Evolutionary conservation across 164 flowering plant species (phyloP), one percentile per base, ranked within the genome.

Genomic region (Stephania cephalantha): DNA sequence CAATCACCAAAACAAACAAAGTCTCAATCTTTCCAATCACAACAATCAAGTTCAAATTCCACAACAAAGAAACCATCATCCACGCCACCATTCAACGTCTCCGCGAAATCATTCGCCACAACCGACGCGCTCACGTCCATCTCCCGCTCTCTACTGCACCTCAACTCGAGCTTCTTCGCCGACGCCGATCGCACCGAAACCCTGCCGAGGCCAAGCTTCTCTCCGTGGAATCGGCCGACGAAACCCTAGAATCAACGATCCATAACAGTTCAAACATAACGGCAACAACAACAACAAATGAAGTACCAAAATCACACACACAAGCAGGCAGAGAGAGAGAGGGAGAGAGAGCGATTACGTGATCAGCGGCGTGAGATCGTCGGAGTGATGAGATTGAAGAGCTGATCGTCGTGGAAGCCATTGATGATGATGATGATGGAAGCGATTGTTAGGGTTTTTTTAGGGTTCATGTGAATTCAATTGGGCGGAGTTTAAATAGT

Each of bases 111-210:
- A 73, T 84, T 87, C 18, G 77, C 83, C 74, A 85, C 53, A 58
- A 85, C 85, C 1, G 86, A 80, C 30, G 86, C 53, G 35, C 83
- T 76, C 44, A 82, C 81, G 71, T 86, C 91, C 87, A 90, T 85
- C 18, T 83, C 86, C 76, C 77, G 79, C 44, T 85, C 84, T 13
- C 69, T 72, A 1, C 52, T 74, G 73, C 94, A 87, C 55, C 68
- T 81, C 77, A 86, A 44, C 58, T 80, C 82, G 20, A 86, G 84
- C 35, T 74, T 83, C 78, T 72, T 79, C 55, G 22, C 35, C 67
- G 48, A 48, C 72, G 71, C 20, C 63, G 75, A 29, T 48, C 25
- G 71, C 30, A 11, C 66, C 52, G 22, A 71, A 6, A 50, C 46
- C 52, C 29, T 79, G n/a, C 72, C 74, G 30, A 72, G 55, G 25